Base-by-base conservation (phyloP, 768 basidiomycete species). In the Trametes meyenii region DNA sequence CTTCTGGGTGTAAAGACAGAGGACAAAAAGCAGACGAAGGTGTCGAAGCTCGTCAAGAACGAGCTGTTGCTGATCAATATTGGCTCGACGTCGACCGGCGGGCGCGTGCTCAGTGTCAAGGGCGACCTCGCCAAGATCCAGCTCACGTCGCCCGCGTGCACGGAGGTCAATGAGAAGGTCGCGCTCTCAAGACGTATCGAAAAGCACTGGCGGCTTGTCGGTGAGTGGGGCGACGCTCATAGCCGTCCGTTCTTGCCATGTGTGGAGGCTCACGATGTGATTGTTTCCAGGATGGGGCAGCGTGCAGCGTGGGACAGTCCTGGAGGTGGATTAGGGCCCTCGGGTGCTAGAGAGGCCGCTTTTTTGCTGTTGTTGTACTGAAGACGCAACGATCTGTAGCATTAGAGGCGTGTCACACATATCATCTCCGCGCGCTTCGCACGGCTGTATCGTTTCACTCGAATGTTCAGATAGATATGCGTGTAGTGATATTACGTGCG, bases 1-100 rank as follows among this genome's bases (percentile, higher is more conserved):
- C 78, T 98, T 55, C 85, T 98, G n/a, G 96, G 97, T 73, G 97
- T 99, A 64, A 95, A 96, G 76, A 94, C 95, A 23, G 96, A 98
- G 75, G 97, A 98, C 79, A 97, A 96, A 81, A 99, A 98, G 75
- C 93, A 96, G 74, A 97, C 97, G 21, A 99, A 95, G 76, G 92
- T 94, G 23, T 81, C 92, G 55, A 97, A 97, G 75, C 83, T 97
- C 46, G 83, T 86, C 60, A 96, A 96, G 77, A 90, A 89, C 75
- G 96, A 97, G 76, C 82, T 96, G 2, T 77, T 98, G 2, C 84
- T 98, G 63, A 96, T 99, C 81, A 98, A 98, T 79, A 98, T 99
- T 60, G 96, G 96, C 19, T 96, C 94, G 21, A 98, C 95, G 1
- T 97, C 96, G 3, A 96, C 95, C 2, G 97, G 97, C 62, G 96